These are phyloP conservation scores for Myriosclerotinia curreyana DNA, from an alignment of 2,329 filamentous ascomycete species.

Conservation along the genomic window DNA sequence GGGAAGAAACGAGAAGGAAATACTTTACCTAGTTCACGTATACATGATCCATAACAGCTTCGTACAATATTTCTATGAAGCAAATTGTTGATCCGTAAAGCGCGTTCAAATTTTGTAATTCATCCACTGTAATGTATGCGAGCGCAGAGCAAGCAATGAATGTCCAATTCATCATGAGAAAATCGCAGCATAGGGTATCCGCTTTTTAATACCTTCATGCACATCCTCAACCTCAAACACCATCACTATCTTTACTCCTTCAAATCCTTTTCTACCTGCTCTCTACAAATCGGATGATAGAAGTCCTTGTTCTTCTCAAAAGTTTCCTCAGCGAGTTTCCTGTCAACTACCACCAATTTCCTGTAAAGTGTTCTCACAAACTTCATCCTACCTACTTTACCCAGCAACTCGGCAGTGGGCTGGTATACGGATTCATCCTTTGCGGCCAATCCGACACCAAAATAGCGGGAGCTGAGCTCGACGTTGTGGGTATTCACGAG, in stretches of 20 bases:
- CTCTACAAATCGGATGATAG: constrained; percentile 90
- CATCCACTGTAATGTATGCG: not conserved
- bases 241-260: constrained; percentile 9
- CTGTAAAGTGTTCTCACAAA: constrained; percentile 86
- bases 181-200: not conserved
- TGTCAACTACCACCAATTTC: constrained; percentile 70
- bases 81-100: not conserved
- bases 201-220: not conserved
- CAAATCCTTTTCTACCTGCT: constrained; percentile 83
- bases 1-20: not conserved
- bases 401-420: constrained; percentile 71
- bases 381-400: constrained; percentile 90
- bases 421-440: constrained; percentile 66
- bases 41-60: too few species aligned
- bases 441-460: constrained; percentile 73
- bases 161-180: not conserved
- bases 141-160: not conserved
- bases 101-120: not conserved
- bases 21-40: not conserved
- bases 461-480: constrained; percentile 79
- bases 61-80: too few species aligned
- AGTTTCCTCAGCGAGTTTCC: constrained; percentile 70
- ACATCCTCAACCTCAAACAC: not conserved
- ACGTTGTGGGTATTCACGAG: constrained; percentile 76
- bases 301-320: constrained; percentile 88